Evolutionary conservation across 352 stramenopile genomes (phyloP).

Genomic region (Phytophthora syringae): DNA sequence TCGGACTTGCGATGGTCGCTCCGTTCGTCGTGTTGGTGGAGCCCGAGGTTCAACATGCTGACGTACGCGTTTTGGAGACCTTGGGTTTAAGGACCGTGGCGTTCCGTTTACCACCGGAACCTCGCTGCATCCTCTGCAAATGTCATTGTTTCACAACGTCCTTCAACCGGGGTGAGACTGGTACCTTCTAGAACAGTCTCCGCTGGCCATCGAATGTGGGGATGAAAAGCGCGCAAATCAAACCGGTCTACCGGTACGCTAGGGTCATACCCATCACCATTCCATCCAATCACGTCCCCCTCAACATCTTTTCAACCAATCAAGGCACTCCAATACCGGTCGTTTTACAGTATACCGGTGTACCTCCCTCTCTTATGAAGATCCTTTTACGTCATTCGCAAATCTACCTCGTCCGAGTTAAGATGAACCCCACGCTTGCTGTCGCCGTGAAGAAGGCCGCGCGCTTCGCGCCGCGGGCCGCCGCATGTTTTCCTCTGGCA

Average conservation of each 20-base stretch:
- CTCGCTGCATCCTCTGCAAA: background rate
- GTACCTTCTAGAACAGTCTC: conserved; percentile 40
- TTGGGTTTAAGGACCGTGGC: background rate
- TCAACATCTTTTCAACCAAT: background rate
- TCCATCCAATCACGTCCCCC: background rate
- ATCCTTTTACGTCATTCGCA: conserved; percentile 31
- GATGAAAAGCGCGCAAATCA: background rate
- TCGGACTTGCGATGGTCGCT: conserved; percentile 89
- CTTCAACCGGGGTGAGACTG: conserved; percentile 2
- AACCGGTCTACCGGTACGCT: background rate
- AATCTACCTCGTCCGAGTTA: conserved; percentile 36
- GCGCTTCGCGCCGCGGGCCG: conserved; percentile 45
- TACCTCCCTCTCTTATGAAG: background rate
- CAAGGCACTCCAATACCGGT: background rate
- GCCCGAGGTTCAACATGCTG: background rate
- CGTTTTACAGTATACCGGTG: background rate
- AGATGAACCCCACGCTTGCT: conserved; percentile 77
- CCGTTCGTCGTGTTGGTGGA: conserved; percentile 92
- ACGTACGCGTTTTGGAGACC: background rate
- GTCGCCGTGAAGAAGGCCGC: conserved; percentile 73
- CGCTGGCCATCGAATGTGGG: conserved; percentile 1
- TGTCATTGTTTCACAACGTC: background rate
- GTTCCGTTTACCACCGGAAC: background rate
- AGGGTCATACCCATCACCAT: conserved; percentile 1
- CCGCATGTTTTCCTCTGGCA: conserved; percentile 91